Evolutionary conservation across 352 stramenopile species (phyloP).

Genomic region (Peronospora destructor): DNA sequence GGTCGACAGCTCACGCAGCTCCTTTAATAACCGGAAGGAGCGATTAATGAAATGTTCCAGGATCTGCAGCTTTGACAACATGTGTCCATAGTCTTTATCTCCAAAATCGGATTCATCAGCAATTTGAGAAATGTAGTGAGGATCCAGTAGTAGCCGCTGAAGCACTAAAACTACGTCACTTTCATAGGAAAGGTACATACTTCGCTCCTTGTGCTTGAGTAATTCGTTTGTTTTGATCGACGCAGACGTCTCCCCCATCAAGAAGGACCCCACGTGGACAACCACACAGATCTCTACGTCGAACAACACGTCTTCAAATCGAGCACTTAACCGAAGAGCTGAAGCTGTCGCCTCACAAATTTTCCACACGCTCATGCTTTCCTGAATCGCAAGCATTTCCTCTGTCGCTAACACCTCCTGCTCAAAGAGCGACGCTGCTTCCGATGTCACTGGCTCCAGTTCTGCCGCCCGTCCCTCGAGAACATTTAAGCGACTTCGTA

Average conservation of each 20-base stretch:
- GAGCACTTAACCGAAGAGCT: conserved; percentile 35
- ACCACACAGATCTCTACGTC: conserved; percentile 36
- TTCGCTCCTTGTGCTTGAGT: conserved; percentile 30
- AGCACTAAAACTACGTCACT: conserved; percentile 40
- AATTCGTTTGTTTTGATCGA: conserved; percentile 29
- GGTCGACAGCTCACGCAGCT: conserved; percentile 53
- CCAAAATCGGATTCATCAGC: conserved; percentile 23
- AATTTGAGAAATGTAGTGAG: conserved; percentile 28
- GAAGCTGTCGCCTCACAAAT: conserved; percentile 41
- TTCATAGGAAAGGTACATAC: conserved; percentile 33
- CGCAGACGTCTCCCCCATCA: conserved; percentile 13
- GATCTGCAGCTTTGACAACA: conserved; percentile 37
- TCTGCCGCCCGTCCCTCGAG: conserved; percentile 43
- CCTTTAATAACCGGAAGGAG: conserved; percentile 47
- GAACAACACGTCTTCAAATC: conserved; percentile 47
- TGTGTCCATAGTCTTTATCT: conserved; percentile 17
- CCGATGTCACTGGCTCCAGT: conserved; percentile 38
- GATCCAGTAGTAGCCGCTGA: conserved; percentile 47
- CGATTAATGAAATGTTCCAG: conserved; percentile 48
- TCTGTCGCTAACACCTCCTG: conserved; percentile 43
- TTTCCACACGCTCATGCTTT: conserved; percentile 44
- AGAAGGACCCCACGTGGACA: conserved; percentile 22
- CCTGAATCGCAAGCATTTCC: conserved; percentile 49
- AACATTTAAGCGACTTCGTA: conserved; percentile 54
- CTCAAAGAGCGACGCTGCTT: conserved; percentile 19